Percentiles rank a stretch among this genome's conserved stretches.
Conservation (phyloP, 106 monocot species). For the Agapanthus africanus region DNA sequence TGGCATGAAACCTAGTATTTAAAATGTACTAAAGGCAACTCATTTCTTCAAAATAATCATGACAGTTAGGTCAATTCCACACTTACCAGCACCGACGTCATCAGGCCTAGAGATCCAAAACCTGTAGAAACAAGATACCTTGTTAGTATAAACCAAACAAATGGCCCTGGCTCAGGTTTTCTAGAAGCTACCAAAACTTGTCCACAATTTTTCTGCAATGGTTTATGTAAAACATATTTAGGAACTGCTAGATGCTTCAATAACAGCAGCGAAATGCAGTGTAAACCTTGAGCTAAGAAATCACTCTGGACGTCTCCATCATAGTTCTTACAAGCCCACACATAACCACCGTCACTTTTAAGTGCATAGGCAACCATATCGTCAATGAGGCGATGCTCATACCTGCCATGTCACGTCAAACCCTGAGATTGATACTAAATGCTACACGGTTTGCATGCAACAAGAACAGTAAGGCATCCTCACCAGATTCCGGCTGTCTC, state of each 20-base stretch:
- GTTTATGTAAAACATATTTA: neutral
- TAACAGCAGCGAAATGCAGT: too few relatives aligned
- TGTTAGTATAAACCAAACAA: neutral
- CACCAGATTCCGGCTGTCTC: conserved; percentile 92
- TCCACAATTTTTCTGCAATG: neutral
- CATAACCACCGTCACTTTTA: conserved; percentile 90
- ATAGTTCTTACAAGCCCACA: conserved; percentile 97
- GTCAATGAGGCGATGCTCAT: conserved; percentile 94
- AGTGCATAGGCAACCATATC: conserved; percentile 99
- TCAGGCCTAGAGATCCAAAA: conserved; percentile 94
- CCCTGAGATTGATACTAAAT: neutral
- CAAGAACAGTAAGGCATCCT: neutral
- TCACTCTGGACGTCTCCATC: conserved; percentile 99
- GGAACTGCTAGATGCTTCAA: too few relatives aligned
- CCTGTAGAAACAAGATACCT: conserved; percentile 35
- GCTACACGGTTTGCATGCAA: neutral
- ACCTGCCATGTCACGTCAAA: conserved; percentile 40
- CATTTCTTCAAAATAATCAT: neutral
- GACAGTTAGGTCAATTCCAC: neutral
- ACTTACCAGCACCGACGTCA: conserved; percentile 92
- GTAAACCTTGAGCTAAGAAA: conserved; percentile 96
- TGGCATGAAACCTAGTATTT: too few relatives aligned
- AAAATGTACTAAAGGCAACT: neutral
- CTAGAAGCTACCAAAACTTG: neutral
- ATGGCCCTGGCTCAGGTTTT: neutral